Evolutionary conservation across 345 rosid species (phyloP).

Genomic region (Gossypium anomalum): DNA sequence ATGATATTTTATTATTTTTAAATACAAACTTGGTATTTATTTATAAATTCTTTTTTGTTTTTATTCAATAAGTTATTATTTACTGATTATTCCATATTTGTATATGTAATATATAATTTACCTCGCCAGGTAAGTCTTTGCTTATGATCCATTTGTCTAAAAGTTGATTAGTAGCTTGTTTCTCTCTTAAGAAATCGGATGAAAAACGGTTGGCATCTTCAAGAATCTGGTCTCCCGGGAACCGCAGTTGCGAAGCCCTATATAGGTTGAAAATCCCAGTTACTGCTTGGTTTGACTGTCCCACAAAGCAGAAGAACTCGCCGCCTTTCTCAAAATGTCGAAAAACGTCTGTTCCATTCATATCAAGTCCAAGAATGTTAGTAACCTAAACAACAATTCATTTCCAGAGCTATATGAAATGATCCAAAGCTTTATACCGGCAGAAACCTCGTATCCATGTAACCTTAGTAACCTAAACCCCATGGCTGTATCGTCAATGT

Average conservation of each 20-base stretch:
- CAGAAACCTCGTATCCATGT: conserved; percentile 68
- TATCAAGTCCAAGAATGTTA: too few relatives aligned
- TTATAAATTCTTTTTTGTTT: too few relatives aligned
- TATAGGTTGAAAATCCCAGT: conserved; percentile 83
- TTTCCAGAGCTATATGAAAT: not conserved
- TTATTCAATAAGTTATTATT: too few relatives aligned
- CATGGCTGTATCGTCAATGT: conserved; percentile 94
- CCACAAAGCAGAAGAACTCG: conserved; percentile 65
- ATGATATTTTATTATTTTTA: too few relatives aligned
- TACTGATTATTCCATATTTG: too few relatives aligned
- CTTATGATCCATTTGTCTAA: conserved; percentile 90
- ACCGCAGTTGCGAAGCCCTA: conserved; percentile 72
- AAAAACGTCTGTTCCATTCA: conserved; percentile 56
- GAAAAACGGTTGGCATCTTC: conserved; percentile 57
- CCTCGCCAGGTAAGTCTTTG: conserved; percentile 94
- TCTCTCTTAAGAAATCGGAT: conserved; percentile 38
- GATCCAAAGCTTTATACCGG: conserved; percentile 42
- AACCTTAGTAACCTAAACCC: conserved; percentile 76
- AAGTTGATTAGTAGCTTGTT: conserved; percentile 47
- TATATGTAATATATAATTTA: conserved; percentile 14
- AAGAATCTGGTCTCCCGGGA: conserved; percentile 71
- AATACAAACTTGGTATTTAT: too few relatives aligned
- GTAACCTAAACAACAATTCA: not conserved
- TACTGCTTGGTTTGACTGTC: conserved; percentile 86
- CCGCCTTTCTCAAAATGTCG: conserved; percentile 58